Conservation (phyloP, 441 rosid genomes). For the Erysimum cheiri region DNA sequence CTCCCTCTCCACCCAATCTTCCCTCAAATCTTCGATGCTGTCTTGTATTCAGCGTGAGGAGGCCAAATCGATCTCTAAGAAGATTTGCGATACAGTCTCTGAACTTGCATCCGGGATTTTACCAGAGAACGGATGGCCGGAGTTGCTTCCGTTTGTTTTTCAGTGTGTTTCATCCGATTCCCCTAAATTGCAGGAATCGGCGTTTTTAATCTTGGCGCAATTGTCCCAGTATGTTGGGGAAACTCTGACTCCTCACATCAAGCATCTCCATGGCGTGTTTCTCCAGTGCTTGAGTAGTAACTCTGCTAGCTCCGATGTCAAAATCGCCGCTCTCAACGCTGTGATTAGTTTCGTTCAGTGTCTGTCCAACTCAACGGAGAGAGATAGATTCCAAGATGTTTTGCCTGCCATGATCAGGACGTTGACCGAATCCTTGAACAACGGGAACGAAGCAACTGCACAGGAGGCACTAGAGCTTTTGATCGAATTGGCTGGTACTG, state of each 20-base stretch:
- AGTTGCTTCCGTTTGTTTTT: constrained; percentile 91
- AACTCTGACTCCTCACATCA: constrained; percentile 73
- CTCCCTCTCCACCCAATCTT: constrained; percentile 70
- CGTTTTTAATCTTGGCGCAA: constrained; percentile 91
- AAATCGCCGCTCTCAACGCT: constrained; percentile 92
- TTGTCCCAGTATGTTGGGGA: constrained; percentile 92
- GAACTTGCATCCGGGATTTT: constrained; percentile 92
- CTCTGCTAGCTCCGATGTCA: constrained; percentile 72
- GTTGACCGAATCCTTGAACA: constrained; percentile 89
- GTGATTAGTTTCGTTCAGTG: constrained; percentile 95
- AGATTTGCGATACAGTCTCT: constrained; percentile 91
- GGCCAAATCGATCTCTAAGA: constrained; percentile 77
- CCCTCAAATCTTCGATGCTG: constrained; percentile 74
- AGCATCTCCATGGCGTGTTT: constrained; percentile 86
- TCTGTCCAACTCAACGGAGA: constrained; percentile 65
- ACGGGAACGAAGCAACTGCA: constrained; percentile 90
- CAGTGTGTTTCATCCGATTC: constrained; percentile 89
- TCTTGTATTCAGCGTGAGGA: constrained; percentile 78
- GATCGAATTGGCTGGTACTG: constrained; percentile 96
- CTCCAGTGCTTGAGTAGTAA: constrained; percentile 69
- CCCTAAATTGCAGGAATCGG: constrained; percentile 83
- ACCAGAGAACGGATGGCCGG: constrained; percentile 94
- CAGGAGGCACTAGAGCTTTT: constrained; percentile 95
- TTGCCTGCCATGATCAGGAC: constrained; percentile 94
- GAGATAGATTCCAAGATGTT: constrained; percentile 97